Conservation (phyloP, 495 filamentous ascomycete genomes). For the Daldinia childiae region DNA sequence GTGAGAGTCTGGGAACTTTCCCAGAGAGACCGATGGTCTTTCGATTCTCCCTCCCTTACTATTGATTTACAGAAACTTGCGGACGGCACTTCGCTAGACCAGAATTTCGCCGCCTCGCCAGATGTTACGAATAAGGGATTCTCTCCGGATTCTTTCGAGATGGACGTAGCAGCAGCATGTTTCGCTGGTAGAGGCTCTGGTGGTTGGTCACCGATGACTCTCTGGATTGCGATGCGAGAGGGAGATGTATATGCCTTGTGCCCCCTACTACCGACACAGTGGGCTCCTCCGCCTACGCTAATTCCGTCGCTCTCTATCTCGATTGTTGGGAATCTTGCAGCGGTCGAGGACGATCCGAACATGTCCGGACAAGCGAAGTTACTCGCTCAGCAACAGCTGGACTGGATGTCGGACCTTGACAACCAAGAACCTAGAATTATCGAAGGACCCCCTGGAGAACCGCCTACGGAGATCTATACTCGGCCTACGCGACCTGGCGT, state of each 20-base stretch:
- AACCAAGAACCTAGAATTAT: constrained; percentile 72
- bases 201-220: constrained; percentile 88
- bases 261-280: constrained; percentile 82
- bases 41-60: constrained; percentile 80
- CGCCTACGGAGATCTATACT: constrained; percentile 67
- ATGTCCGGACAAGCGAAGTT: constrained; percentile 65
- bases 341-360: constrained; percentile 65
- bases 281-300: constrained; percentile 77
- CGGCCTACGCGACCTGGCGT: constrained; percentile 75
- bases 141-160: constrained; percentile 82
- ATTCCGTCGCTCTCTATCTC: constrained; percentile 80
- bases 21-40: constrained; percentile 79
- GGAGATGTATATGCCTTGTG: constrained; percentile 93
- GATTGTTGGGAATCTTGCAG: constrained; percentile 71
- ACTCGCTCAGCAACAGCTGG: constrained; percentile 74
- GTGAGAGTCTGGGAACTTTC: constrained; percentile 90
- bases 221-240: constrained; percentile 89
- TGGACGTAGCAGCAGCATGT: constrained; percentile 86
- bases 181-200: constrained; percentile 81
- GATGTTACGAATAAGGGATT: constrained; percentile 80
- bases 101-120: constrained; percentile 76
- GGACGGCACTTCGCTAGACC: constrained; percentile 76
- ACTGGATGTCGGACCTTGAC: constrained; percentile 85
- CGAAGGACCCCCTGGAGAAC: constrained; percentile 52
- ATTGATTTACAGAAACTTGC: constrained; percentile 85